Evolutionary conservation across 2,329 filamentous ascomycete species (phyloP).

Genomic region (Cyphellophora attinorum): DNA sequence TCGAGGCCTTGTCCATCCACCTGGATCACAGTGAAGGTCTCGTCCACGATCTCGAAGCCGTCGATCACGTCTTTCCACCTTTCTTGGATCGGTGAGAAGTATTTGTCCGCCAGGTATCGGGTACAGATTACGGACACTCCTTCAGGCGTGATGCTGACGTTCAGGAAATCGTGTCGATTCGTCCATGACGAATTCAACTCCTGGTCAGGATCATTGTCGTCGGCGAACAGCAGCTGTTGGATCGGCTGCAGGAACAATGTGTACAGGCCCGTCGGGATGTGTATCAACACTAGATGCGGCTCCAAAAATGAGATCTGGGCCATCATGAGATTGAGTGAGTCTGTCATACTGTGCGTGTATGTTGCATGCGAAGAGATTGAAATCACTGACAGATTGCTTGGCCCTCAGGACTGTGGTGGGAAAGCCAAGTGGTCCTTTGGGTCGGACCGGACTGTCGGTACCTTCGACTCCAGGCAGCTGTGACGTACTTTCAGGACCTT

Average conservation of each 20-base stretch:
- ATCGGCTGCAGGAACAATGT: constrained; percentile 75
- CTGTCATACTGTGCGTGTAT: constrained; percentile 10
- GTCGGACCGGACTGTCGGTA: background rate
- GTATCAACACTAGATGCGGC: constrained; percentile 76
- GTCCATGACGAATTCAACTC: constrained; percentile 29
- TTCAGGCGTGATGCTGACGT: constrained; percentile 83
- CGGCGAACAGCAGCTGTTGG: constrained; percentile 69
- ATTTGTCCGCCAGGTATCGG: constrained; percentile 58
- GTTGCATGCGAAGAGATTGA: background rate
- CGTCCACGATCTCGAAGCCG: constrained; percentile 60
- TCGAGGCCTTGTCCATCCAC: constrained; percentile 86
- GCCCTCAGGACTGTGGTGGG: background rate
- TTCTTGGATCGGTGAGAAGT: constrained; percentile 65
- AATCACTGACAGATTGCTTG: background rate
- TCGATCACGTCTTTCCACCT: constrained; percentile 40
- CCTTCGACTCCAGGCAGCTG: background rate
- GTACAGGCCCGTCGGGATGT: constrained; percentile 75
- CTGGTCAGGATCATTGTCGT: constrained; percentile 31
- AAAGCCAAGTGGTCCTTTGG: background rate
- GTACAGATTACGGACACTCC: constrained; percentile 92
- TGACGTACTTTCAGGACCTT: background rate
- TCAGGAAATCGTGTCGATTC: constrained; percentile 69
- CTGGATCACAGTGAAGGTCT: constrained; percentile 80
- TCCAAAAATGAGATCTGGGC: constrained; percentile 36
- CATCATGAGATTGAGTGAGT: constrained; percentile 19